phyloP scores from a whole-genome alignment of 441 rosid species.

The Manihot esculenta region DNA sequence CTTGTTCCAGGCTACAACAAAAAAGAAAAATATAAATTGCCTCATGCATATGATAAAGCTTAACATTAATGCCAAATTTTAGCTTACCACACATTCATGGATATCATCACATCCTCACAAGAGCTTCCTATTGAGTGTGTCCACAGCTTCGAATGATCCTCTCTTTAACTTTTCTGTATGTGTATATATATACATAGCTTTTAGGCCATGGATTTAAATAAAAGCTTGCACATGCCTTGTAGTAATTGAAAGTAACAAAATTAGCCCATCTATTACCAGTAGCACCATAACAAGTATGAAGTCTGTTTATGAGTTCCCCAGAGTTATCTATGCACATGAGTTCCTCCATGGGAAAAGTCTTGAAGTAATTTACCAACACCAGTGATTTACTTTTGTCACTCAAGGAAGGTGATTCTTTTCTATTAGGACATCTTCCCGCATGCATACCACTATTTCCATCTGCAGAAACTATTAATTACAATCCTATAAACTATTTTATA shows the following conservation, averaged over 20 bases:
- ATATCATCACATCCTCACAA: slow-evolving; percentile 50
- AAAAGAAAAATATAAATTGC: too few species aligned
- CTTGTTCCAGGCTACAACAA: slow-evolving; percentile 41
- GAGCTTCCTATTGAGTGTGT: slow-evolving; percentile 45
- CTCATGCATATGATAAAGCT: too few species aligned
- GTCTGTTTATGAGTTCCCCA: slow-evolving; percentile 31
- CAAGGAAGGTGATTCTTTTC: slow-evolving; percentile 40
- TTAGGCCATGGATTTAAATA: too few species aligned
- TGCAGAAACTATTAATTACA: slow-evolving; percentile 25
- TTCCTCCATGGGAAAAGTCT: slow-evolving; percentile 29
- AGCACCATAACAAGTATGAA: slow-evolving; percentile 37
- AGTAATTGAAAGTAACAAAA: slow-evolving; percentile 49
- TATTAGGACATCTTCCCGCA: slow-evolving; percentile 41
- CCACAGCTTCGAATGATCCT: slow-evolving; percentile 52
- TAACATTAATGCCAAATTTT: too few species aligned
- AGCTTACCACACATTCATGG: slow-evolving; percentile 41
- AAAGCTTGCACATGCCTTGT: slow-evolving; percentile 33
- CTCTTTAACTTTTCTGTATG: slow-evolving; percentile 49
- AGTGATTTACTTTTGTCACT: slow-evolving; percentile 43
- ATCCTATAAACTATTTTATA: neutral
- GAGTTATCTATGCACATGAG: slow-evolving; percentile 39
- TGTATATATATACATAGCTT: neutral
- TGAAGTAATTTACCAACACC: slow-evolving; percentile 46
- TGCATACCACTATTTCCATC: too few species aligned
- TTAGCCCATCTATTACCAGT: slow-evolving; percentile 53